Percentiles rank a stretch among this genome's conserved stretches.
Conservation (phyloP, 164 flowering plant genomes). For the Piper betle region DNA sequence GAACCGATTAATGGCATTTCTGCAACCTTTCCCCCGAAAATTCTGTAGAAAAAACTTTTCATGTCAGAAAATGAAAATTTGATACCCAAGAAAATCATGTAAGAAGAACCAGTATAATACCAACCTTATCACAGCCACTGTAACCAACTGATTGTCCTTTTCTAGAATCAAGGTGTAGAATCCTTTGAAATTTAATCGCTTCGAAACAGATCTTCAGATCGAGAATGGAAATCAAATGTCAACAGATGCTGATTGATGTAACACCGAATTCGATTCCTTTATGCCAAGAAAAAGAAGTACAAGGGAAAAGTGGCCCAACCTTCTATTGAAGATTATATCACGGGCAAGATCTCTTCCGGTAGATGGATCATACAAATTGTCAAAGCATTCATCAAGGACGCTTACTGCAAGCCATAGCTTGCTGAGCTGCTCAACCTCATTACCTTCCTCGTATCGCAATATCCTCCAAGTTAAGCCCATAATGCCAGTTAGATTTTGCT, state of each 20-base stretch:
- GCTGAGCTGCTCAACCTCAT: constrained; percentile 26
- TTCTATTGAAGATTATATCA: constrained; percentile 1
- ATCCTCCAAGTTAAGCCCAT: constrained; percentile 57
- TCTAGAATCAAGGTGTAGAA: not conserved
- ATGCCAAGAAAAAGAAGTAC: not conserved
- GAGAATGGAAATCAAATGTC: not conserved
- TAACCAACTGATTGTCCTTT: not conserved
- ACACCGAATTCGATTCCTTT: not conserved
- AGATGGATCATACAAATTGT: constrained; percentile 37
- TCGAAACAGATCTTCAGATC: not conserved
- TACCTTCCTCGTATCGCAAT: constrained; percentile 27
- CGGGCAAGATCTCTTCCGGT: constrained; percentile 10
- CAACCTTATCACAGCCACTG: not conserved
- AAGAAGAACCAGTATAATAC: not conserved
- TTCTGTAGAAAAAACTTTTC: not conserved
- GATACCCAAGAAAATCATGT: not conserved
- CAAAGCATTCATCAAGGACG: constrained; percentile 84
- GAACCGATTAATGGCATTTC: not conserved
- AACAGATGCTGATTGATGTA: not conserved
- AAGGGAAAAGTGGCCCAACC: not conserved
- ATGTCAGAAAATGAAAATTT: not conserved
- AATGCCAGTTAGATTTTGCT: constrained; percentile 29
- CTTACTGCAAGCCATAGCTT: constrained; percentile 57
- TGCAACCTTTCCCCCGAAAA: not conserved
- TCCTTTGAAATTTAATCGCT: not conserved